Percentiles rank a stretch among this genome's conserved stretches.
Evolutionary conservation across 2,329 filamentous ascomycete genomes (phyloP).

Genomic region (Aspergillus aculeatinus): DNA sequence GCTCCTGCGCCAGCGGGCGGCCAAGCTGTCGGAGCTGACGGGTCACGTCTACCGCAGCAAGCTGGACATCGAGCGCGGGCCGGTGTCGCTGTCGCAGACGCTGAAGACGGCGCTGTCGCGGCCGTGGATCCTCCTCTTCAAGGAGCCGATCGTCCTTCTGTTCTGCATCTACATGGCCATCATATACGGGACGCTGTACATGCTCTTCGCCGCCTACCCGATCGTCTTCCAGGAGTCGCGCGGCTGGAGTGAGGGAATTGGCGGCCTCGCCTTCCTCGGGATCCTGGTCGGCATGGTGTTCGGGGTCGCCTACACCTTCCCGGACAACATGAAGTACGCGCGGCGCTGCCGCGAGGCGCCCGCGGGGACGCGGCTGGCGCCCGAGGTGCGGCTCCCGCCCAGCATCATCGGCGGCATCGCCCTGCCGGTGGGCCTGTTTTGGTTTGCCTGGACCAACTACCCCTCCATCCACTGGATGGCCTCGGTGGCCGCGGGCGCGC

Average conservation of each 20-base stretch:
- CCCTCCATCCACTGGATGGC: slow-evolving; percentile 42
- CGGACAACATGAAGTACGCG: slow-evolving; percentile 38
- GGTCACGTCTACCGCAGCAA: slow-evolving; percentile 50
- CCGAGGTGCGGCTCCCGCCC: slow-evolving; percentile 56
- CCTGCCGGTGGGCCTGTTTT: slow-evolving; percentile 58
- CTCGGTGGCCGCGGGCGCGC: slow-evolving; percentile 34
- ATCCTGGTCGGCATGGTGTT: slow-evolving; percentile 41
- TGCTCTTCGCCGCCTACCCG: slow-evolving; percentile 21
- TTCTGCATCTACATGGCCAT: slow-evolving; percentile 45
- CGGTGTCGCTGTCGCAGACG: slow-evolving; percentile 37
- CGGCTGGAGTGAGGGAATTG: slow-evolving; percentile 46
- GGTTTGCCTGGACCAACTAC: slow-evolving; percentile 60
- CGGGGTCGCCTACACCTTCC: slow-evolving; percentile 40
- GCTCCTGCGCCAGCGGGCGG: slow-evolving; percentile 51
- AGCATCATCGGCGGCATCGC: slow-evolving; percentile 49
- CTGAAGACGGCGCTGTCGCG: slow-evolving; percentile 50
- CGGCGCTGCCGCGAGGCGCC: slow-evolving; percentile 21
- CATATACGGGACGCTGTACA: slow-evolving; percentile 19
- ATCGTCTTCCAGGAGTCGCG: slow-evolving; percentile 19
- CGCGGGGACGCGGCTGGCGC: slow-evolving; percentile 45
- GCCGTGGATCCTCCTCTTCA: slow-evolving; percentile 50
- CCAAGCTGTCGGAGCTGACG: slow-evolving; percentile 49
- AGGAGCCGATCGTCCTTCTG: slow-evolving; percentile 52
- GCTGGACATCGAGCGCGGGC: slow-evolving; percentile 44
- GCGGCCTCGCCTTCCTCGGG: slow-evolving; percentile 49